Evolutionary conservation across 2,329 filamentous ascomycete species (phyloP), one percentile per base, ranked within the genome.

Genomic region (Rachicladosporium sp.): DNA sequence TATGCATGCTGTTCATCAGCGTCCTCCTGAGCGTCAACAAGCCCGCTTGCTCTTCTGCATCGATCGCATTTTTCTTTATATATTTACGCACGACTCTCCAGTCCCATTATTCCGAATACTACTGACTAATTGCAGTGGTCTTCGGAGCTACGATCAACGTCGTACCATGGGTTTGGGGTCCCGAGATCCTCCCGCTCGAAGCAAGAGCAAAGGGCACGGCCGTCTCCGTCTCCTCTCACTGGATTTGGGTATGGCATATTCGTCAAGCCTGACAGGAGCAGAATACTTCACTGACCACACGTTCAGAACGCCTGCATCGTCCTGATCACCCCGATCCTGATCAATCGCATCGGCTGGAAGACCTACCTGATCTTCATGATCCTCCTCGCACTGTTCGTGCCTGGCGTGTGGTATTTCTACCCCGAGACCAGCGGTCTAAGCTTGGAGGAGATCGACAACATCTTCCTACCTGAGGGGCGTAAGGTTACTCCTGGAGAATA

Each of bases 11-110:
- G 52, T 45, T 59, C 42, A 52, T 59, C 8, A 47, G 62, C 1
- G 53, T 65, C 13, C 48, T 65, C 27, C 58, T 70, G 23, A 19
- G 63, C 35, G 68, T 69, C 54, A 2, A 66, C 67, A 1, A 63
- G 71, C 48, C 59, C 61, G 47, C 55, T 65, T 15, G 65, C 68
- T 44, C 55, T 52, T 27, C 55, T 67, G 62, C 62, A 0, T 64
- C 63, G 21, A 60, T 70, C n/a, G 59, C 66, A 2, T 70, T 70
- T 51, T 70, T 70, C 55, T 69, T 70, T 50, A 63, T 62, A 10
- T 62, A 59, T 36, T 60, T 58, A 51, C 42, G 51, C 9, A 38
- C 15, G 15, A 19, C 15, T 19, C 15, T 19, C 15, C 15, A 19
- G 15, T 19, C 15, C 15, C 15, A 19, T 19, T 19, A 19, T 19